A percentile compares a stretch with the other conserved stretches of the same genome.
These are phyloP conservation scores for Fraxinus anomala DNA, from an alignment of 257 asterid genomes.

Conservation along the genomic window DNA sequence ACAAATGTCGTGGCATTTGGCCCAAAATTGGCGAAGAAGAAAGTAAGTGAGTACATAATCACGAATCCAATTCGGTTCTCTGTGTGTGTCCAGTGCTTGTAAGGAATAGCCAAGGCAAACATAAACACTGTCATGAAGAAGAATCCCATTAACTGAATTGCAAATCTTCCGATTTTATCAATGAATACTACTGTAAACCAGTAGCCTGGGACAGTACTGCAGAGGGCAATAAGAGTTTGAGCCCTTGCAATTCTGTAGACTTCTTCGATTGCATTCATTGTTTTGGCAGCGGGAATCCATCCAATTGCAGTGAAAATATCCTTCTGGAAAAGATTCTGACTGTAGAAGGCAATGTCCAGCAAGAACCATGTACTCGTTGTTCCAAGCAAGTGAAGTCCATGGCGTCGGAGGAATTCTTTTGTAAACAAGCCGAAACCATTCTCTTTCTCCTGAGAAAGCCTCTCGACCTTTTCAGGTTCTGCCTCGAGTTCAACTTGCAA, in stretches of 20 bases:
- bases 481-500: constrained; percentile 19
- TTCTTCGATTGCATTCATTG: constrained; percentile 48
- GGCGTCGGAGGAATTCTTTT: constrained; percentile 33
- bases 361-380: constrained; percentile 48
- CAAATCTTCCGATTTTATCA: constrained; percentile 38
- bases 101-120: constrained; percentile 48
- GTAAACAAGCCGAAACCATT: constrained; percentile 24
- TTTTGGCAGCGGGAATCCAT: constrained; percentile 43
- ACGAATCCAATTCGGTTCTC: constrained; percentile 37
- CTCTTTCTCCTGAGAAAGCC: background rate
- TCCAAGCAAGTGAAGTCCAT: constrained; percentile 45
- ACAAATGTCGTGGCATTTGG: constrained; percentile 56
- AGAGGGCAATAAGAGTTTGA: constrained; percentile 42
- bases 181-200: constrained; percentile 53
- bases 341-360: constrained; percentile 50
- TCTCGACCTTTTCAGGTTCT: background rate
- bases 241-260: constrained; percentile 41
- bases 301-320: constrained; percentile 41
- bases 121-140: constrained; percentile 49
- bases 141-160: constrained; percentile 43
- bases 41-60: constrained; percentile 39
- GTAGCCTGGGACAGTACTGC: constrained; percentile 51
- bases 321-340: constrained; percentile 50
- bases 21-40: constrained; percentile 56
- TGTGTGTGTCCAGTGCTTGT: constrained; percentile 36